Evolutionary conservation across 805 yeast genomes (phyloP).

Genomic region (Sungouiozyma ichnusensis): DNA sequence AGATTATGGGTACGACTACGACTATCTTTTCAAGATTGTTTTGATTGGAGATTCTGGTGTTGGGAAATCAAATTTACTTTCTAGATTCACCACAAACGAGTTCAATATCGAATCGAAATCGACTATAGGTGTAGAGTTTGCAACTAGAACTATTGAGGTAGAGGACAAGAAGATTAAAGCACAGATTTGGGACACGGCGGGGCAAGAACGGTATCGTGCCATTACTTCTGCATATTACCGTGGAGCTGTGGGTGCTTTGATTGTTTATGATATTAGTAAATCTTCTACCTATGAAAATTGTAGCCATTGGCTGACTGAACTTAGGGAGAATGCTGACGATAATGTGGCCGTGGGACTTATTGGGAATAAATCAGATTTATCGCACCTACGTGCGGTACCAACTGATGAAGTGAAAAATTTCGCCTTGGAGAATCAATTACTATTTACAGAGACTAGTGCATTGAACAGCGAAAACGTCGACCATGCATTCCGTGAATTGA

Average conservation of each 20-base stretch:
- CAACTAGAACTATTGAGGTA: conserved; percentile 85
- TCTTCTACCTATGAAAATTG: conserved; percentile 78
- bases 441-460: conserved; percentile 95
- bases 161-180: conserved; percentile 80
- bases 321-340: conserved; percentile 86
- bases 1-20: conserved; percentile 75
- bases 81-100: conserved; percentile 92
- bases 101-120: conserved; percentile 89
- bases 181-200: conserved; percentile 98
- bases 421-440: conserved; percentile 81
- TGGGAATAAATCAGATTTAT: conserved; percentile 85
- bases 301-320: conserved; percentile 80
- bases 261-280: conserved; percentile 91
- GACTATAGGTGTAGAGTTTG: conserved; percentile 97
- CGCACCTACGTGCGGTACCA: conserved; percentile 90
- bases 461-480: conserved; percentile 92
- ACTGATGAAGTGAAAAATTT: conserved; percentile 94
- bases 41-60: conserved; percentile 96
- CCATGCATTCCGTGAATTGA: conserved; percentile 82
- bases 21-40: conserved; percentile 85
- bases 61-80: conserved; percentile 87
- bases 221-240: conserved; percentile 95
- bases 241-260: conserved; percentile 96
- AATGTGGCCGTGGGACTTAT: conserved; percentile 90
- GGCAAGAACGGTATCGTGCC: conserved; percentile 97